These are phyloP conservation scores for Phytophthora ramorum DNA, from an alignment of 352 stramenopile species.

Conservation along the genomic window DNA sequence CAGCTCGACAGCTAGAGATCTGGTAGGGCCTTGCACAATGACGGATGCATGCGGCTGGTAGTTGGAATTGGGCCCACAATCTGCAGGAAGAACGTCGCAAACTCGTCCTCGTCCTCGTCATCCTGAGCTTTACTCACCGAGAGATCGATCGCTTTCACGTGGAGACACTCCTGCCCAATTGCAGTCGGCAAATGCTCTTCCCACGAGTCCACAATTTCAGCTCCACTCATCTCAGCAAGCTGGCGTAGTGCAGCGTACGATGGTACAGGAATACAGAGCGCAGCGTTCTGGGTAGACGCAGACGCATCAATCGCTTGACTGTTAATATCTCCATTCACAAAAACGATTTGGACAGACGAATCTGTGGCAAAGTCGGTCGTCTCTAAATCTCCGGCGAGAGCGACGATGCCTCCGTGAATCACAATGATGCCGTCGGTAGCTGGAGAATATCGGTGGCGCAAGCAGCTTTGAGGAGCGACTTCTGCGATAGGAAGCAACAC, in stretches of 20 bases:
- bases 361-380: neutral
- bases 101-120: slow-evolving; percentile 22
- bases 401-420: slow-evolving; percentile 16
- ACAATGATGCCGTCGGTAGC: neutral
- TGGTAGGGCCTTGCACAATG: slow-evolving; percentile 28
- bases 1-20: slow-evolving; percentile 30
- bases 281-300: slow-evolving; percentile 5
- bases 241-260: slow-evolving; percentile 17
- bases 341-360: slow-evolving; percentile 18
- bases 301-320: slow-evolving; percentile 15
- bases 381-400: slow-evolving; percentile 24
- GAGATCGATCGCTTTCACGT: slow-evolving; percentile 17
- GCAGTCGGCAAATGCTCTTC: slow-evolving; percentile 33
- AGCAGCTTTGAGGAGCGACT: neutral
- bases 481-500: slow-evolving; percentile 25
- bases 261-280: slow-evolving; percentile 31
- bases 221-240: slow-evolving; percentile 36
- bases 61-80: neutral
- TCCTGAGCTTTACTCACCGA: slow-evolving; percentile 11
- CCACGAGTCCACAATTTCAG: slow-evolving; percentile 33
- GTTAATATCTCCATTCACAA: slow-evolving; percentile 30
- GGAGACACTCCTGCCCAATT: slow-evolving; percentile 23
- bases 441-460: slow-evolving; percentile 2
- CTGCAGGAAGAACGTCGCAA: slow-evolving; percentile 23
- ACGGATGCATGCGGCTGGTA: slow-evolving; percentile 21